phyloP scores from a whole-genome alignment of 352 stramenopile species.

The Thalassiosira allenii region DNA sequence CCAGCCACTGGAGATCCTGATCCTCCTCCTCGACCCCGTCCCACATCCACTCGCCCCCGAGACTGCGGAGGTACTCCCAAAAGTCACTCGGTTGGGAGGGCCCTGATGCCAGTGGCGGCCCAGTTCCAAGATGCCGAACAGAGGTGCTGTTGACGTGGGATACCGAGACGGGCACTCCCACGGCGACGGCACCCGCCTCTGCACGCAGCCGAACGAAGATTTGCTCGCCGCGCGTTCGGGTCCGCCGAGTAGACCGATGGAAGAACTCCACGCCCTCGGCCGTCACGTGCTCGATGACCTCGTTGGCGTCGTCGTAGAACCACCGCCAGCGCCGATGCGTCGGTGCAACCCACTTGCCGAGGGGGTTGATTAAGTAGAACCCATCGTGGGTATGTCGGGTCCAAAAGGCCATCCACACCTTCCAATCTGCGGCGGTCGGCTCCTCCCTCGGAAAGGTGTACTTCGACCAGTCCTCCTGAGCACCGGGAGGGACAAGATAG shows the following conservation, averaged over 20 bases:
- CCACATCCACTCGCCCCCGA: constrained; percentile 29
- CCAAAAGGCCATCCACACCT: constrained; percentile 9
- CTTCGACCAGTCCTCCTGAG: not conserved
- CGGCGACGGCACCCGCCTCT: no score
- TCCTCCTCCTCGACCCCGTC: not conserved
- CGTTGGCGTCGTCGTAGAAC: not conserved
- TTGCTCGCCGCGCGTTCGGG: not conserved
- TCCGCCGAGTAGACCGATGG: not conserved
- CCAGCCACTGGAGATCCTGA: not conserved
- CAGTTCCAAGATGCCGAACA: not conserved
- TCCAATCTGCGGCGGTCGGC: constrained; percentile 12
- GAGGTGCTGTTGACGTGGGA: not conserved
- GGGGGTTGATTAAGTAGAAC: not conserved
- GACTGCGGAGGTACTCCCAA: not conserved
- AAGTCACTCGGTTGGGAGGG: not conserved
- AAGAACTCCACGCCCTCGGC: not conserved
- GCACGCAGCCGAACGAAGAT: no score
- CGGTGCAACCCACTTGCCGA: constrained; percentile 17
- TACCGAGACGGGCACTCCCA: not conserved
- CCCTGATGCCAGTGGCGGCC: not conserved
- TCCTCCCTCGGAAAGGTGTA: constrained; percentile 6
- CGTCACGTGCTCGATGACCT: not conserved
- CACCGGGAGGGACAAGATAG: not conserved
- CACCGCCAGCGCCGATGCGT: constrained; percentile 8
- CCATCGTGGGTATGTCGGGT: not conserved